Evolutionary conservation across 192 early-diverging fungal species (phyloP), one percentile per base, ranked within the genome.

Genomic region (Entomortierella lignicola): DNA sequence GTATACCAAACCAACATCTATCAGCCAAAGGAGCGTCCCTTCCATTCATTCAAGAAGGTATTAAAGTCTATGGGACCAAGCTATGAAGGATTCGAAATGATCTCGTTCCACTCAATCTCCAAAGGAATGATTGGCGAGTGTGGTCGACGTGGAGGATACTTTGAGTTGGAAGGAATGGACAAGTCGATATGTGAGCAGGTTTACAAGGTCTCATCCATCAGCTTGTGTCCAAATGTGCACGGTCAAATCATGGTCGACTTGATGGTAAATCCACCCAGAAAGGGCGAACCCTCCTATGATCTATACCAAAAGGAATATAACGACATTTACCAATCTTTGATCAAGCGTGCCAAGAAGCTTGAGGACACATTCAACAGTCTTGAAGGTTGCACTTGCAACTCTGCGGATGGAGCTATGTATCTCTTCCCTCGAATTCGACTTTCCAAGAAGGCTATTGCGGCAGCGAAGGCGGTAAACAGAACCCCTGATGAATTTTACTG

Each of bases 81-180:
- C 7, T 92, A 92, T 69, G 81, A 87, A 2, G 80, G 89, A 52
- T 75, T 92, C 18, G 97, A 99, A 86, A 84, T 99, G 55, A 89
- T 99, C 72, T 97, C 95, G 41, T 98, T 96, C 91, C 96, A 99
- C 86, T 93, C 91, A 48, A 91, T 96, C 62, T 98, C 96, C 51
- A 99, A 99, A 83, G 98, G 98, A 61, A 94, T 98, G 95, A 81
- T 99, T 59, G 98, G 98, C 64, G 98, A 99, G 82, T 99, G 98
- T 80, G 98, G 98, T 30, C 90, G 95, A 58, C 91, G 98, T 44
- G 97, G 98, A 65, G 98, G 97, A 11, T 99, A 98, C 84, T 96
- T 97, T 87, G 98, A 99, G 83, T 96, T 94, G 63, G 89, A 89
- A 30, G 92, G 92, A 47, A 87, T 99, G 42, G 93, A 95, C 81